A percentile compares a stretch with the other conserved stretches of the same genome.
Conservation (phyloP, 176 grass and related monocot species). For the Zea luxurians region DNA sequence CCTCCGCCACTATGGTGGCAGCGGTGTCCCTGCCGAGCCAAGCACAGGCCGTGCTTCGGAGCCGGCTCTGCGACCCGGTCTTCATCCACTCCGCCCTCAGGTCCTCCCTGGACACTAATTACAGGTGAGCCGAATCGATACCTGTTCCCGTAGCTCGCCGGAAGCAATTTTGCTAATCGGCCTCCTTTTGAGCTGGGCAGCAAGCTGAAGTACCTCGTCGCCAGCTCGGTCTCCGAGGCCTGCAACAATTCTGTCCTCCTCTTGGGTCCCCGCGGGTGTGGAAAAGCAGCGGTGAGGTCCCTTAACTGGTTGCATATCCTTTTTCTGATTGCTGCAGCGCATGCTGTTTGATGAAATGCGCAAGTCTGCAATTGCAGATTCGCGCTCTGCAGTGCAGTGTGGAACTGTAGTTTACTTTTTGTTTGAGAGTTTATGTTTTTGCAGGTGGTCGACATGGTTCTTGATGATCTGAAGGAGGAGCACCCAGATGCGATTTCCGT, state of each 20-base stretch:
- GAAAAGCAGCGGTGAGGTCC: slow-evolving; percentile 64
- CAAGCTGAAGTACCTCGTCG: slow-evolving; percentile 74
- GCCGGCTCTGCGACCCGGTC: slow-evolving; percentile 61
- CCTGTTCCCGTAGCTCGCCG: not conserved
- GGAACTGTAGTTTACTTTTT: not conserved
- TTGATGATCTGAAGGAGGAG: slow-evolving; percentile 73
- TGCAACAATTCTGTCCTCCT: slow-evolving; percentile 88
- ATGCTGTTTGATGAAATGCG: slow-evolving; percentile 29
- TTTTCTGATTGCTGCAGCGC: not conserved
- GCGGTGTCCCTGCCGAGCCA: slow-evolving; percentile 39
- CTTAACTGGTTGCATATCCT: not conserved
- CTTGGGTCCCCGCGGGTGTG: slow-evolving; percentile 64
- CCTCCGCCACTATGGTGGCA: slow-evolving; percentile 9
- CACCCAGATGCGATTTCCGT: slow-evolving; percentile 74
- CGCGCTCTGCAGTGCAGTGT: not conserved
- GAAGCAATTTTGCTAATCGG: not conserved
- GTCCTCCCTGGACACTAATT: slow-evolving; percentile 68
- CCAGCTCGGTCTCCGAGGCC: slow-evolving; percentile 68
- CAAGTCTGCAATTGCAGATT: not conserved
- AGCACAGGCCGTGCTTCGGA: slow-evolving; percentile 52
- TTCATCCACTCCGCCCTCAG: slow-evolving; percentile 60
- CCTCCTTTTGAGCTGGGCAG: slow-evolving; percentile 37
- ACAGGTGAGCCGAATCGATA: slow-evolving; percentile 44
- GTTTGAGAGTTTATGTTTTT: slow-evolving; percentile 14
- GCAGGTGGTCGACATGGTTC: slow-evolving; percentile 84